Conservation (phyloP, 2,329 filamentous ascomycete genomes). For the Zymoseptoria tritici region DNA sequence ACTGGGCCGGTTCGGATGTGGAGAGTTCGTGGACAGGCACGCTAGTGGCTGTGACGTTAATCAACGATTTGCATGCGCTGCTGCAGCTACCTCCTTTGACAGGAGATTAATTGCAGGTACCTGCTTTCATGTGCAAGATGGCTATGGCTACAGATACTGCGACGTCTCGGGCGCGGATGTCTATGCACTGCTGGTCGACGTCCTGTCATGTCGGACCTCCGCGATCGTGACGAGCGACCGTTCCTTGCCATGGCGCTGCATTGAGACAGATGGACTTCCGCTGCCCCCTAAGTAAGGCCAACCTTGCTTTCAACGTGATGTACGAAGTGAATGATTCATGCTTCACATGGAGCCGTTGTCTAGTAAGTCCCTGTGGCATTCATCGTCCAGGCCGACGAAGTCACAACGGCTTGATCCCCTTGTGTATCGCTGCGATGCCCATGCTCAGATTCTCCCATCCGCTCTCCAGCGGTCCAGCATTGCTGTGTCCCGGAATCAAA, state of each 20-base stretch:
- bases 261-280: too few relatives aligned
- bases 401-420: slow-evolving; percentile 71
- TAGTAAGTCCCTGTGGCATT: not conserved
- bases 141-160: too few relatives aligned
- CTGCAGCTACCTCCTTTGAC: too few relatives aligned
- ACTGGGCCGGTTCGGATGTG: not conserved
- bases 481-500: slow-evolving; percentile 56
- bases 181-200: too few relatives aligned
- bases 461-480: slow-evolving; percentile 37
- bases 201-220: too few relatives aligned
- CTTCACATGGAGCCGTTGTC: not conserved
- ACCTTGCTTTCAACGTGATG: too few relatives aligned
- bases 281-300: too few relatives aligned
- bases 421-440: slow-evolving; percentile 92
- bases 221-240: too few relatives aligned
- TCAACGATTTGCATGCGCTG: not conserved
- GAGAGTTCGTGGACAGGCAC: not conserved
- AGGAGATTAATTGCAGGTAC: too few relatives aligned
- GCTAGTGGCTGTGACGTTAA: not conserved
- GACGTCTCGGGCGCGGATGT: too few relatives aligned
- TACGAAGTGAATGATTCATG: not conserved
- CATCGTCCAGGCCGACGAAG: too few relatives aligned
- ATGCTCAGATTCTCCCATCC: slow-evolving; percentile 88
- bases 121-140: not conserved
- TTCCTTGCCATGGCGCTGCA: too few relatives aligned